Base-by-base conservation (phyloP, 257 asterid genomes). In the Misopates orontium region DNA sequence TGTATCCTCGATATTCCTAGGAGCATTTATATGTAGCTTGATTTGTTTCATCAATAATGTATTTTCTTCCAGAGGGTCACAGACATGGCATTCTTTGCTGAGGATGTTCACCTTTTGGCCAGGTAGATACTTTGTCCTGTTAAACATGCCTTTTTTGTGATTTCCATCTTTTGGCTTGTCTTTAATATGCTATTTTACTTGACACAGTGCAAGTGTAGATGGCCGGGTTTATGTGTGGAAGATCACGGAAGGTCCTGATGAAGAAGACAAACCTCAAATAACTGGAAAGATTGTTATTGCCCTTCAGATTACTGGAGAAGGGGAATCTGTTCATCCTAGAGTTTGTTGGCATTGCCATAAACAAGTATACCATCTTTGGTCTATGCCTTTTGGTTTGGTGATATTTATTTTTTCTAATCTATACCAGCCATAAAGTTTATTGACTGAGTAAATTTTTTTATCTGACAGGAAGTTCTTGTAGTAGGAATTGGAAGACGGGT, bases 311-410 rank as follows among this genome's bases (percentile, higher is more conserved):
- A 80, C 80, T n/a, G 96, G 96, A 71, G 95, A 88, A 50, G 89
- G 85, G 80, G 90, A 86, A 69, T 75, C 92, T 49, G 89, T 85
- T 64, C 99, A 90, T 72, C 98, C 99, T 52, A 83, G 96, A 73
- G 91, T 94, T 76, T 94, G 99, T 77, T 94, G 99, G 99, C 99
- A 94, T 71, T 90, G 98, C 70, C 96, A 90, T 83, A 94, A 94
- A 72, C 98, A 94, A 79, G 99, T 94, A 82, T 57, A 40, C 69
- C 56, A 25, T 44, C 60, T 66, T 60, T 40, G 3, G 11, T 47
- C 23, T 44, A 62, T 40, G 53, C 28, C 11, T 47, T 21, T 66
- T 66, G 53, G 20, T 53, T 19, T 44, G 42, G 47, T 44, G 32
- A 14, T 25, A 23, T 39, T 39, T 60, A 73, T 55, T 18, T 70